Evolutionary conservation across 1,284 basidiomycete species (phyloP).

Genomic region (Irpex rosettiformis): DNA sequence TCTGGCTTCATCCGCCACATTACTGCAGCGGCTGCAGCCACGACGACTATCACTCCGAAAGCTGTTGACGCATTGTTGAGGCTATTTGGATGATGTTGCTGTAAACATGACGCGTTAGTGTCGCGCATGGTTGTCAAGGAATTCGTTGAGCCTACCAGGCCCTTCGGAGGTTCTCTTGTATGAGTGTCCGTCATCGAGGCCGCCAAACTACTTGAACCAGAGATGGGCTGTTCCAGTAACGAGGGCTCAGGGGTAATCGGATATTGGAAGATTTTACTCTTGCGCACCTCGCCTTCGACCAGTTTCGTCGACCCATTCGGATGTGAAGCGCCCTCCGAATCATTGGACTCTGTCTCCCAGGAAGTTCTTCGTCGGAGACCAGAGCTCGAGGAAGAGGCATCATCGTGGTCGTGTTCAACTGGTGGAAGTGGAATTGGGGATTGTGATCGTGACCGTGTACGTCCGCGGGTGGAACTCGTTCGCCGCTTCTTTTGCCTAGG

Average conservation of each 20-base stretch:
- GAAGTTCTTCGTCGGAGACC: conserved; percentile 35
- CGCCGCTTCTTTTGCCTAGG: conserved; percentile 30
- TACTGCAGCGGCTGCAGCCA: conserved; percentile 64
- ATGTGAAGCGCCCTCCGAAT: conserved; percentile 35
- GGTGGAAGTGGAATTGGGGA: conserved; percentile 27
- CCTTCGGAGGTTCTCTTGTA: conserved; percentile 16
- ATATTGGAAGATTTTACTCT: conserved; percentile 29
- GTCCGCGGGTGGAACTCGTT: conserved; percentile 28
- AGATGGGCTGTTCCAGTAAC: conserved; percentile 35
- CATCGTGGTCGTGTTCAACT: conserved; percentile 19
- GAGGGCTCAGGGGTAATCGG: conserved; percentile 44
- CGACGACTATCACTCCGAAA: conserved; percentile 55
- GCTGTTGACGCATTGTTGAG: conserved; percentile 36
- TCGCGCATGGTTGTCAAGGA: neutral
- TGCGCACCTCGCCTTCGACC: conserved; percentile 15
- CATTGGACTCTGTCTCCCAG: conserved; percentile 35
- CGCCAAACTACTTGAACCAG: conserved; percentile 20
- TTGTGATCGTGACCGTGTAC: conserved; percentile 29
- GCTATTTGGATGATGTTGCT: conserved; percentile 6
- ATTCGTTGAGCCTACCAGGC: conserved; percentile 15
- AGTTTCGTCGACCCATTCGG: conserved; percentile 18
- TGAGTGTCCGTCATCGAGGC: conserved; percentile 12
- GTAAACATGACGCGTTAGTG: conserved; percentile 5
- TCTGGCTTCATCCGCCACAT: conserved; percentile 61
- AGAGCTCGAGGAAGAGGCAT: conserved; percentile 27